phyloP scores from a whole-genome alignment of 2,329 filamentous ascomycete species.

The Claviceps sp. region DNA sequence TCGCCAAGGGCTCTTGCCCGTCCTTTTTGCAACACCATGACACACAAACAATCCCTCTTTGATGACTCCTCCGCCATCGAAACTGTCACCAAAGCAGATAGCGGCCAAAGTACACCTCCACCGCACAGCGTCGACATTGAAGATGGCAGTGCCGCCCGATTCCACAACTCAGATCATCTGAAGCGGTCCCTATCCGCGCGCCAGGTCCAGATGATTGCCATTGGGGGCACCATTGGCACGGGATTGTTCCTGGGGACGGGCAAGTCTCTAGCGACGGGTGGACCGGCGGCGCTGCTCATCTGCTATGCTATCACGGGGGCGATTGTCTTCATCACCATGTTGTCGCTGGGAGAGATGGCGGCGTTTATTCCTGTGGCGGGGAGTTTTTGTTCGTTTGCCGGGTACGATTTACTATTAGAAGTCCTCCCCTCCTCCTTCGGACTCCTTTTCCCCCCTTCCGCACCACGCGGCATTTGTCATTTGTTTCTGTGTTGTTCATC shows the following conservation, averaged over 20 bases:
- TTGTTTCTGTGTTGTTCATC: too few relatives aligned
- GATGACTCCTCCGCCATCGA: background rate
- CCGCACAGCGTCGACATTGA: background rate
- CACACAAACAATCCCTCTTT: background rate
- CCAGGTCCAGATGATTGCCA: constrained; percentile 57
- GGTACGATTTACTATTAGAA: constrained; percentile 18
- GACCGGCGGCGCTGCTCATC: constrained; percentile 42
- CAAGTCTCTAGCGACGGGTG: constrained; percentile 43
- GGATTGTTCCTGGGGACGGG: constrained; percentile 51
- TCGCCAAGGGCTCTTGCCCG: too few relatives aligned
- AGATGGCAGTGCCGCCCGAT: background rate
- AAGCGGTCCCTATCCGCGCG: constrained; percentile 42
- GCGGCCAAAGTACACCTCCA: background rate
- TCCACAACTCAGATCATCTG: constrained; percentile 20
- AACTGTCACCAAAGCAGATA: background rate
- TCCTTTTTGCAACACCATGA: background rate
- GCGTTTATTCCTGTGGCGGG: constrained; percentile 38
- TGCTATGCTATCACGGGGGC: constrained; percentile 42
- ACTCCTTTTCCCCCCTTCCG: background rate
- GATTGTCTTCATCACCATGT: constrained; percentile 46
- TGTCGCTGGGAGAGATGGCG: constrained; percentile 47
- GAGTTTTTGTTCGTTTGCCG: constrained; percentile 37
- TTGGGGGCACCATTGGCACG: constrained; percentile 45
- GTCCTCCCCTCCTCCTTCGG: too few relatives aligned
- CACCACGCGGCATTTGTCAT: too few relatives aligned